A percentile compares a stretch with the other conserved stretches of the same genome.
Conservation (phyloP, 2,329 filamentous ascomycete species). For the Ophiognomonia clavigignenti-juglandacearum region DNA sequence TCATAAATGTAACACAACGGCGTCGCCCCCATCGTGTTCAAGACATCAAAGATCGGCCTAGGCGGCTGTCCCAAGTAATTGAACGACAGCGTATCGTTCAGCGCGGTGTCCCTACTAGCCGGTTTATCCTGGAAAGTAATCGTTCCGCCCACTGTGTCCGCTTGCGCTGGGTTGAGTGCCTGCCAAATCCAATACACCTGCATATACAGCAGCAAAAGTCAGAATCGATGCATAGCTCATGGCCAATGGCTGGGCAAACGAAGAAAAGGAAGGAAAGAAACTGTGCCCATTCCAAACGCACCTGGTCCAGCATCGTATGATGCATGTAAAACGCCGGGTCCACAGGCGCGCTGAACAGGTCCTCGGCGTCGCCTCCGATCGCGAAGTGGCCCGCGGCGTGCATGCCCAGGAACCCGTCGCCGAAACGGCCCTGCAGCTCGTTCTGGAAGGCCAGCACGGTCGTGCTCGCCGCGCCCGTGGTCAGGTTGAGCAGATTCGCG, state of each 20-base stretch:
- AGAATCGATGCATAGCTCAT: too few species aligned
- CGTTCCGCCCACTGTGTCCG: constrained; percentile 18
- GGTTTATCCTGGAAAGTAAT: constrained; percentile 19
- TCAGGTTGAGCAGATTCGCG: constrained; percentile 22
- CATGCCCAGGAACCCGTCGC: constrained; percentile 20
- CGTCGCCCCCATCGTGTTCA: neutral
- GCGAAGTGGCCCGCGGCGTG: constrained; percentile 9
- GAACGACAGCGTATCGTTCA: neutral
- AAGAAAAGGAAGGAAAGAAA: too few species aligned
- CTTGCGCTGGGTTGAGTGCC: constrained; percentile 15
- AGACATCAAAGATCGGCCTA: neutral
- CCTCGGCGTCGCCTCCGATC: constrained; percentile 4
- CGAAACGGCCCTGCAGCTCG: constrained; percentile 26
- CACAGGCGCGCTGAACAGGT: constrained; percentile 5
- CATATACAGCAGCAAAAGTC: too few species aligned
- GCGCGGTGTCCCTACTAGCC: constrained; percentile 18
- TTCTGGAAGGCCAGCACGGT: constrained; percentile 24
- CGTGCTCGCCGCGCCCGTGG: constrained; percentile 15
- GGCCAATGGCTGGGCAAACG: neutral
- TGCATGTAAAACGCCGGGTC: constrained; percentile 32
- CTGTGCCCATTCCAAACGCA: neutral
- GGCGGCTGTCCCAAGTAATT: neutral
- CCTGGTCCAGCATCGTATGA: constrained; percentile 24
- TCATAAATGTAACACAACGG: neutral
- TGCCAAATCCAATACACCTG: constrained; percentile 26